A percentile compares a stretch with the other conserved stretches of the same genome.
phyloP scores from a whole-genome alignment of 768 basidiomycete genomes.

The Cytidiella melzeri region DNA sequence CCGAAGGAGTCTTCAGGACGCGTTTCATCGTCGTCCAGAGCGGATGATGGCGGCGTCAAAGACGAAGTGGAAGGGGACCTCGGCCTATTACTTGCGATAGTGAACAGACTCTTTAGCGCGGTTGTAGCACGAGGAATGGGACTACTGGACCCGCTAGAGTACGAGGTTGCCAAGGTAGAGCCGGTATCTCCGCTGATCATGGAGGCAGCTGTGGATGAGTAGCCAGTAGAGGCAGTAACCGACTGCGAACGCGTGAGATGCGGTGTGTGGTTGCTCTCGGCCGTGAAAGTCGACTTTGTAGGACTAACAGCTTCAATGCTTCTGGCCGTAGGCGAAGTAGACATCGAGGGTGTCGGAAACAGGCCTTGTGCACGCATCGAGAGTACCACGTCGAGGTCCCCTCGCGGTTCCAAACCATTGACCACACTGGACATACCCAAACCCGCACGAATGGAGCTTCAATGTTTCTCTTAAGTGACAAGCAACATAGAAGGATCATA shows the following conservation, averaged over 20 bases:
- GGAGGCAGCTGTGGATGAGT: background rate
- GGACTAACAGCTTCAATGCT: conserved; percentile 9
- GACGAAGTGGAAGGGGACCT: conserved; percentile 43
- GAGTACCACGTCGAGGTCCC: conserved; percentile 81
- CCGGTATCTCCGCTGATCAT: background rate
- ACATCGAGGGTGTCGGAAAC: conserved; percentile 18
- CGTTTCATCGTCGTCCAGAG: conserved; percentile 26
- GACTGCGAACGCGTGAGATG: conserved; percentile 11
- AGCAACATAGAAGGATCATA: background rate
- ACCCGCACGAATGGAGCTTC: conserved; percentile 65
- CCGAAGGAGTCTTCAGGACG: conserved; percentile 45
- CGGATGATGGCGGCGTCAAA: conserved; percentile 23
- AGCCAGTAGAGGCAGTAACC: background rate
- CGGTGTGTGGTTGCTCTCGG: conserved; percentile 7
- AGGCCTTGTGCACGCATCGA: conserved; percentile 71
- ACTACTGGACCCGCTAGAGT: background rate
- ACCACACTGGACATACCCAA: conserved; percentile 41
- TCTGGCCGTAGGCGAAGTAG: conserved; percentile 9
- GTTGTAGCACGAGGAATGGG: conserved; percentile 25
- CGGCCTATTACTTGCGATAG: conserved; percentile 36
- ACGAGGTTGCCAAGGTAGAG: background rate
- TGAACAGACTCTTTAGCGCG: conserved; percentile 55
- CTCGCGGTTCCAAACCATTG: conserved; percentile 55
- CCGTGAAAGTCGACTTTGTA: conserved; percentile 11
- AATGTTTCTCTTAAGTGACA: background rate